Evolutionary conservation across 257 asterid species (phyloP), one percentile per base, ranked within the genome.

Genomic region (Phtheirospermum japonicum): DNA sequence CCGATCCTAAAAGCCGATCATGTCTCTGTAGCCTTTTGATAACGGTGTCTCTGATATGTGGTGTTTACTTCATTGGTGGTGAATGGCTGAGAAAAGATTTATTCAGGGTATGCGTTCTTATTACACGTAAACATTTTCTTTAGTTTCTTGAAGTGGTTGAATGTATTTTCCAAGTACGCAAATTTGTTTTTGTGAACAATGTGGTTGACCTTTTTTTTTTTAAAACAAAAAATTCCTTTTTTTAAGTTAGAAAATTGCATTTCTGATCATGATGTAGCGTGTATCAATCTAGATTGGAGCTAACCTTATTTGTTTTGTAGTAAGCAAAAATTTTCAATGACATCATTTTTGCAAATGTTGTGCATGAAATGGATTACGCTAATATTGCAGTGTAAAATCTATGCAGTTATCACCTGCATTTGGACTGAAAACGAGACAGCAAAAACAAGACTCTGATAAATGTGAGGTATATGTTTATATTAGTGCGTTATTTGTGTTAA

Each of bases 51-150:
- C 67, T 84, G 83, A 20, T 89, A 59, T 85, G 70, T 62, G 82
- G 79, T n/a, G 77, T 76, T 73, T 88, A 80, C 84, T 79, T 88
- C 61, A 39, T 80, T 10, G 78, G 90, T 26, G 74, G 74, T 60
- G 82, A 84, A 26, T 79, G 87, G 75, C 63, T 88, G 30, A 75
- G 77, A 42, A 79, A 63, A 68, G 84, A 84, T 60, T 66, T 59
- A 7, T 59, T 62, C 20, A 63, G 56, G 83, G 98, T 83, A 78
- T 62, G 42, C 26, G 17, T 30, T 59, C 7, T 48, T 76, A 14
- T n/a, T 9, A 32, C 59, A 33, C 9, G n/a, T 57, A 9, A 3
- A 46, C 9, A 13, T n/a, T 20, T 58, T 26, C 12, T 23, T 19
- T 65, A 13, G 30, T 53, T 51, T 30, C 42, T 13, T 57, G 30